Base-by-base conservation (phyloP, 2,329 filamentous ascomycete genomes). In the Venturia asperata region DNA sequence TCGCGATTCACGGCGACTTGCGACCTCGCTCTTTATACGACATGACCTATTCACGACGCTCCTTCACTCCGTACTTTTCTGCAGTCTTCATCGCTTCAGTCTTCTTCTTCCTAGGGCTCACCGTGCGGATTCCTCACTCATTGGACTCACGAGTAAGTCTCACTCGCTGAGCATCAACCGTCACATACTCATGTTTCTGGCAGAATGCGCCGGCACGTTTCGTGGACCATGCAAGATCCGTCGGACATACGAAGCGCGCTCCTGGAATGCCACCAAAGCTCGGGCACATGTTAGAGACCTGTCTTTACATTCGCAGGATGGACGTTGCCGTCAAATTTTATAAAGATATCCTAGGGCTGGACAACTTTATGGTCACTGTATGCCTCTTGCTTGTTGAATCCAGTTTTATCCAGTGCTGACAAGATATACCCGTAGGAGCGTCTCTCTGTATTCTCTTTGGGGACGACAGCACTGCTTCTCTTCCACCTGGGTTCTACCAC, bases 201-300 rank as follows among this genome's bases (percentile, higher is more conserved):
- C n/a, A 58, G 52, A 58, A 37, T 37, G 30, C 52, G 52, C 52
- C 52, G 10, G 6, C 30, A 2, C 52, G 52, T 19, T 58, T 37
- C 19, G 6, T 58, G 4, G 21, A 37, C 13, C 5, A 58, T 37
- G 52, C 27, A 37, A 13, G 15, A 11, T 5, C 52, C 27, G 30
- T 58, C 27, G 30, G 52, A 39, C 27, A 37, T n/a, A 37, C 4
- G 5, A 58, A 58, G 10, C 52, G 52, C 30, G 52, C 52, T 10
- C 30, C 60, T 9, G 60, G 39, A n/a, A 17, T n/a, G 9, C 60
- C 60, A 19, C 37, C 60, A 24, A 61, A 61, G 27, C 42, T 61
- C n/a, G 39, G 42, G 3, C 72, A 73, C 65, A 69, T 73, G 61
- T 67, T 73, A 13, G 72, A 73, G 60, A 73, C 72, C 27, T 69